A percentile compares a stretch with the other conserved stretches of the same genome.
These are phyloP conservation scores for Petunia axillaris DNA, from an alignment of 257 asterid genomes.

Conservation along the genomic window DNA sequence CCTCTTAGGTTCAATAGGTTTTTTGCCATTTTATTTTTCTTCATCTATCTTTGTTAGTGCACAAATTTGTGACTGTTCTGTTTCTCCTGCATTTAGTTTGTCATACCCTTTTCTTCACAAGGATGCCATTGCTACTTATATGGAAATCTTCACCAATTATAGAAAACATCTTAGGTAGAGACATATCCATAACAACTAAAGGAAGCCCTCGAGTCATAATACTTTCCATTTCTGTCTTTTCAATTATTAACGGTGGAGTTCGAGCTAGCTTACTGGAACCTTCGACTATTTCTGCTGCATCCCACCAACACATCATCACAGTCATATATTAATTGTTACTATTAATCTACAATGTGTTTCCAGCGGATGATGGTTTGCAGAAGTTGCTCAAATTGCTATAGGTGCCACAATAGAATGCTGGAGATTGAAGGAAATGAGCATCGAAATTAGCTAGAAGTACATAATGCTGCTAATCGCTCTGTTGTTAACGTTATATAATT, in stretches of 20 bases:
- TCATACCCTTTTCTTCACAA: conserved; percentile 88
- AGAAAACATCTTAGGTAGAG: conserved; percentile 74
- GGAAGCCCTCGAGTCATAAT: not conserved
- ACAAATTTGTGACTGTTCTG: not conserved
- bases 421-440: not conserved
- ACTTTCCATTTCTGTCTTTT: not conserved
- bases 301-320: no score
- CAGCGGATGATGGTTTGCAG: conserved; percentile 96
- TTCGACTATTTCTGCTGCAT: no score
- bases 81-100: conserved; percentile 71
- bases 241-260: no score
- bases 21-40: not conserved
- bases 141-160: conserved; percentile 80
- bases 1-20: conserved; percentile 94
- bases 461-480: no score
- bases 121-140: conserved; percentile 91
- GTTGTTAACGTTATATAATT: no score
- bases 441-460: not conserved
- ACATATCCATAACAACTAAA: conserved; percentile 36
- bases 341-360: conserved; percentile 49
- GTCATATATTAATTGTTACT: not conserved
- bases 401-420: conserved; percentile 28
- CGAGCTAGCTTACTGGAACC: no score
- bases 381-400: conserved; percentile 83
- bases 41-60: not conserved